Base-by-base conservation (phyloP, 495 filamentous ascomycete genomes). In the Aspergillus kassunensis region DNA sequence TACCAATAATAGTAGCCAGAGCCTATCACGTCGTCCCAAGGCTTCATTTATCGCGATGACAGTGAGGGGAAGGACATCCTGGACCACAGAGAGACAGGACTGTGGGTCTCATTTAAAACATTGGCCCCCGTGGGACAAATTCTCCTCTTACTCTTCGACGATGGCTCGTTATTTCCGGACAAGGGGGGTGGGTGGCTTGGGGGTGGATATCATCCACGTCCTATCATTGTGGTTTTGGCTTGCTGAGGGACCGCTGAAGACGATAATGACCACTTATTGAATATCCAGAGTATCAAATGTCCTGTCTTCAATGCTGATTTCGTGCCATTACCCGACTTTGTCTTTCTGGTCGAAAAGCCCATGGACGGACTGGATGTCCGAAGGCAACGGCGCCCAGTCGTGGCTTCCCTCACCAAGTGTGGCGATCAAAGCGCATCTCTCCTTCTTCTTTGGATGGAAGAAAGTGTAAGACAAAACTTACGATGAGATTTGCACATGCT, bases 401-500 rank as follows among this genome's bases (percentile, higher is more conserved):
- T 16, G 6, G 24, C 41, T 29, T 25, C 5, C 13, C 40, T 6
- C 34, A 16, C 18, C 34, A 15, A 37, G 13, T 6, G n/a, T 37
- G 37, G 37, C 37, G 18, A 40, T 20, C 30, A 12, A 23, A 35
- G 44, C 44, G 18, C 44, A 20, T n/a, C 16, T 23, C 30, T 20
- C 5, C 30, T 11, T 35, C 18, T 34, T 33, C 18, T 35, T 23
- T 13, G n/a, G 27, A 20, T 25, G 13, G 19, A 29, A n/a, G n/a
- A 13, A 30, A 18, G 6, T 30, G 41, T 44, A 27, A 44, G 15
- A 30, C 41, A 15, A 30, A 30, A 15, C 25, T 19, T 44, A 27
- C 11, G 21, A 19, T 45, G 15, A 6, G 24, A 33, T 35, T 33
- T 45, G 44, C 44, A 35, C 44, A 46, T 46, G 44, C 29, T 46